phyloP scores from a whole-genome alignment of 1,139 yeast species.

The Citeromyces hawaiiensis region DNA sequence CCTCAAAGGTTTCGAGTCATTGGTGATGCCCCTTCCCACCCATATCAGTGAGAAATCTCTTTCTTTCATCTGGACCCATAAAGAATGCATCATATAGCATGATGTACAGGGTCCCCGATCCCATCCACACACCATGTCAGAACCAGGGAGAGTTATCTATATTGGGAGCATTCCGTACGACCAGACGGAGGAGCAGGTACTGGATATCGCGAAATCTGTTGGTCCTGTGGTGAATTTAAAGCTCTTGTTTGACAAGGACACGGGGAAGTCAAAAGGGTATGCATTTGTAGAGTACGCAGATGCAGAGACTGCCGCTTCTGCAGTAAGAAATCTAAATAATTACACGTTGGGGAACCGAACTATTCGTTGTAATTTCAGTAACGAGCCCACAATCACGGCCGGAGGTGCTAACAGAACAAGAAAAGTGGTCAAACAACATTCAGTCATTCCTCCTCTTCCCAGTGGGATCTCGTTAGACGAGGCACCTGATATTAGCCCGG shows the following conservation, averaged over 20 bases:
- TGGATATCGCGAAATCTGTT: conserved; percentile 63
- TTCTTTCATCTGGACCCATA: no score
- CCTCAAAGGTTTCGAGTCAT: no score
- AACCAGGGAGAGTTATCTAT: conserved; percentile 25
- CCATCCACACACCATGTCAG: neutral
- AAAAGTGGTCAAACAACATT: no score
- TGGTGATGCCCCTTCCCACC: no score
- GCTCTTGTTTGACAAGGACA: conserved; percentile 72
- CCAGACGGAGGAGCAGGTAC: conserved; percentile 81
- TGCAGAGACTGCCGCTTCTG: conserved; percentile 76
- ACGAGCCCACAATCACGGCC: conserved; percentile 1
- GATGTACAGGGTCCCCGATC: no score
- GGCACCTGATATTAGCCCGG: conserved; percentile 29
- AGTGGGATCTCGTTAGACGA: conserved; percentile 37
- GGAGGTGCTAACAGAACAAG: conserved; percentile 14
- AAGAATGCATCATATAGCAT: no score
- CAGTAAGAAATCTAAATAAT: conserved; percentile 78
- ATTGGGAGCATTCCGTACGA: conserved; percentile 62
- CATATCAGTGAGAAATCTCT: no score
- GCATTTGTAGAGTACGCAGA: conserved; percentile 73
- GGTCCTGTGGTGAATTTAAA: conserved; percentile 78
- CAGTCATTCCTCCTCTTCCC: conserved; percentile 25
- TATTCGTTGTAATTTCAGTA: conserved; percentile 61
- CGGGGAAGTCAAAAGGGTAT: conserved; percentile 86
- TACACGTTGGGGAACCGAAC: conserved; percentile 62